These are phyloP conservation scores for Naegleria lovaniensis DNA, from an alignment of 208 protist genomes.

Conservation along the genomic window DNA sequence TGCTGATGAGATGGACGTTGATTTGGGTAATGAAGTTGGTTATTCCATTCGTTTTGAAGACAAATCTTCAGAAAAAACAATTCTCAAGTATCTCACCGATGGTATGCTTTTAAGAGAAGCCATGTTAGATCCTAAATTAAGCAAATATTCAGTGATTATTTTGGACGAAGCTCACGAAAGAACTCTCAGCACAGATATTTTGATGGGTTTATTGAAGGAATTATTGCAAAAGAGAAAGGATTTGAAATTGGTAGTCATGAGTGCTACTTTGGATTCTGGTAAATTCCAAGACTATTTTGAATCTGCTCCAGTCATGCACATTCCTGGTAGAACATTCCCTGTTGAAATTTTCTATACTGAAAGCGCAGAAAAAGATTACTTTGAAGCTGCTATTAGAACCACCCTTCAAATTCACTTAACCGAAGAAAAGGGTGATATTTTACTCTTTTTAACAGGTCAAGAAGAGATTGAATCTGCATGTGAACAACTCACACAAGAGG, in stretches of 20 bases:
- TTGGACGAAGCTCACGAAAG: constrained; percentile 97
- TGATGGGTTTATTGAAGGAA: constrained; percentile 83
- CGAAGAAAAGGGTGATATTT: constrained; percentile 81
- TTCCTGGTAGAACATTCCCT: constrained; percentile 65
- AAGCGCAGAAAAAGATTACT: constrained; percentile 79
- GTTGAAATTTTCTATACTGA: constrained; percentile 80
- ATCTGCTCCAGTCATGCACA: constrained; percentile 56
- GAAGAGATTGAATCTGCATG: constrained; percentile 90
- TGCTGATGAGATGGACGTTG: constrained; percentile 77
- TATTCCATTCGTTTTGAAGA: constrained; percentile 97
- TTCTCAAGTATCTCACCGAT: constrained; percentile 95
- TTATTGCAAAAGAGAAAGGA: constrained; percentile 56
- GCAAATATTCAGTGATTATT: constrained; percentile 91
- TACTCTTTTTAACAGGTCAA: constrained; percentile 97
- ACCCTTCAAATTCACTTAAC: constrained; percentile 67
- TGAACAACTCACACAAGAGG: constrained; percentile 36
- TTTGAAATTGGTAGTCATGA: constrained; percentile 82
- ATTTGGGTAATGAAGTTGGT: constrained; percentile 79
- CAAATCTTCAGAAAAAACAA: constrained; percentile 71
- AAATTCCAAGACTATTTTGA: constrained; percentile 86
- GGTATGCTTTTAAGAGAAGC: constrained; percentile 97
- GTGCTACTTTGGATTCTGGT: constrained; percentile 78
- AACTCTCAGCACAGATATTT: constrained; percentile 67
- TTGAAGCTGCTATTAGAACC: constrained; percentile 75
- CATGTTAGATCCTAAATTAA: constrained; percentile 80